phyloP scores from a whole-genome alignment of 129 eudicot species.

The Escallonia rubra region DNA sequence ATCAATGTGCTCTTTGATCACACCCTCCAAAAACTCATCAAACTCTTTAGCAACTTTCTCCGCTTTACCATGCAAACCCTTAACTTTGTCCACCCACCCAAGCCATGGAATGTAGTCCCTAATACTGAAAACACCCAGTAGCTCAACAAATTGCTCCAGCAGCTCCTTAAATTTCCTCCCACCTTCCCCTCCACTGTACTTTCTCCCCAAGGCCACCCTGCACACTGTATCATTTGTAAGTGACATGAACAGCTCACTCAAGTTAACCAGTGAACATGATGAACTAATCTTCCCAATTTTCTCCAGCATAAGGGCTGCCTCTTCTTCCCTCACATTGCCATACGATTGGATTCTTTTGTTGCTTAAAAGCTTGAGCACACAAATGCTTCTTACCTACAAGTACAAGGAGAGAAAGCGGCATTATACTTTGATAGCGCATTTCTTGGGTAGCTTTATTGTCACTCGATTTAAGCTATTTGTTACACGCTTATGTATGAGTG shows the following conservation, averaged over 20 bases:
- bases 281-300: constrained; percentile 5
- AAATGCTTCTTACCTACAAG: constrained; percentile 7
- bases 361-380: constrained; percentile 12
- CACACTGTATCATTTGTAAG: constrained; percentile 12
- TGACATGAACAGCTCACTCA: background rate
- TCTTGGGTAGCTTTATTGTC: too few species aligned
- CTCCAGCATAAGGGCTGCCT: constrained; percentile 4
- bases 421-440: too few species aligned
- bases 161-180: background rate
- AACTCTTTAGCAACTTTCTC: background rate
- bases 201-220: constrained; percentile 8
- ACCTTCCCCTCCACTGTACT: background rate
- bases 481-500: too few species aligned
- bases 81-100: constrained; percentile 15
- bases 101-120: constrained; percentile 19
- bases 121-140: constrained; percentile 11
- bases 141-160: background rate
- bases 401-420: too few species aligned
- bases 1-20: constrained; percentile 3
- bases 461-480: too few species aligned
- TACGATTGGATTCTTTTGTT: constrained; percentile 14
- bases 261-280: background rate
- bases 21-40: constrained; percentile 13
- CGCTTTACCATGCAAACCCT: constrained; percentile 12
- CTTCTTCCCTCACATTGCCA: constrained; percentile 15